Evolutionary conservation across 2,329 filamentous ascomycete genomes (phyloP).

Genomic region (Huntiella omanensis): DNA sequence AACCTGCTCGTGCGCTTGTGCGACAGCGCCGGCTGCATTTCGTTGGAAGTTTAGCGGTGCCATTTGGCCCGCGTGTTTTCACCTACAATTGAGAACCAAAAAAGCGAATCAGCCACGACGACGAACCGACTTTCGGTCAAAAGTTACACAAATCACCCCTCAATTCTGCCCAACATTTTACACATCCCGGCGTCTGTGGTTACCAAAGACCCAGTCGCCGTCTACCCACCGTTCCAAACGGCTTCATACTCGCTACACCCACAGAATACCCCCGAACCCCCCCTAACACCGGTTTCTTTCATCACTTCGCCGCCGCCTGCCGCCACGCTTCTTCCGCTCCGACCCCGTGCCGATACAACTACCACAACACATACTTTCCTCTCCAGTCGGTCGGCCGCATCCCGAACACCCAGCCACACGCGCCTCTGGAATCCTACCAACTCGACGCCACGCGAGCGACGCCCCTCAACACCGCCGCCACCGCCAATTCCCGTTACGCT

Average conservation of each 20-base stretch:
- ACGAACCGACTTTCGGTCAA: too few species aligned
- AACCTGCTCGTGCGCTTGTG: too few species aligned
- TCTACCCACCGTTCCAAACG: conserved; percentile 25
- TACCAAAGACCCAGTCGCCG: conserved; percentile 26
- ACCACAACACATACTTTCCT: background rate
- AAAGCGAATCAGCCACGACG: too few species aligned
- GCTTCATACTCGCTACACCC: conserved; percentile 23
- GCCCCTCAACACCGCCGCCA: conserved; percentile 33
- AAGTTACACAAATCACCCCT: too few species aligned
- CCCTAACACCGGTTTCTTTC: background rate
- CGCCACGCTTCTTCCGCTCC: background rate
- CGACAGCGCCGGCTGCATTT: too few species aligned
- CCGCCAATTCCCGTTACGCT: conserved; percentile 29
- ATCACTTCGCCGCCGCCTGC: background rate
- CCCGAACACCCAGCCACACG: conserved; percentile 1
- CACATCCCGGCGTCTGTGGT: conserved; percentile 18
- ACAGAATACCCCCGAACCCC: conserved; percentile 1
- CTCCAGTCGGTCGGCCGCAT: conserved; percentile 6
- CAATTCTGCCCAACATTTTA: too few species aligned
- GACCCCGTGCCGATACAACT: background rate
- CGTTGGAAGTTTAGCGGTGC: too few species aligned
- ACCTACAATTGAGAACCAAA: too few species aligned
- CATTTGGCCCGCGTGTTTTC: too few species aligned
- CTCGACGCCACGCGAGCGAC: conserved; percentile 21
- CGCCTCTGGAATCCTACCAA: conserved; percentile 44